Evolutionary conservation across 768 basidiomycete genomes (phyloP).

Genomic region (Dentipellis fragilis): DNA sequence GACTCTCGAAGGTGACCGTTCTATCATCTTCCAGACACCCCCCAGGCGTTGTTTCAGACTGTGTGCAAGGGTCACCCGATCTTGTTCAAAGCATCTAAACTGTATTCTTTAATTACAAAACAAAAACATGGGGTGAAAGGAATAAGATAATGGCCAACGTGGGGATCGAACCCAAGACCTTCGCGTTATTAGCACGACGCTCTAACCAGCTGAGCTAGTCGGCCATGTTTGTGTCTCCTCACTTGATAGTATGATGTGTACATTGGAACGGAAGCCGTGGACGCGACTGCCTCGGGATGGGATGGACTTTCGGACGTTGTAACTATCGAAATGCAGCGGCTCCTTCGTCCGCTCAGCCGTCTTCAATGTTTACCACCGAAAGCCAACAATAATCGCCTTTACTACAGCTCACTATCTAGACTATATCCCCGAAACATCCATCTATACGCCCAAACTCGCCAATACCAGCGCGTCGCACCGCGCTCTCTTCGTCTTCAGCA

Average conservation of each 20-base stretch:
- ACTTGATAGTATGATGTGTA: neutral
- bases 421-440: neutral
- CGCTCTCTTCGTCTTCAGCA: neutral
- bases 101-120: neutral
- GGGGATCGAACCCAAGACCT: constrained; percentile 19
- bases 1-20: neutral
- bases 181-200: constrained; percentile 71
- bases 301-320: no score
- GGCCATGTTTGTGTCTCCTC: neutral
- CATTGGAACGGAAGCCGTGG: neutral
- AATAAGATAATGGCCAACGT: constrained; percentile 11
- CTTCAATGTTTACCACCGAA: neutral
- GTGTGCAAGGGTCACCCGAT: no score
- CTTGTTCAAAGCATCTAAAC: no score
- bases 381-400: neutral
- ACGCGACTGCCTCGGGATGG: neutral
- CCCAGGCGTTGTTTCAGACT: neutral
- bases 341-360: neutral
- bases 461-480: neutral
- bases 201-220: constrained; percentile 87
- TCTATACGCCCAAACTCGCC: neutral
- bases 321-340: neutral
- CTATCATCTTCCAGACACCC: neutral
- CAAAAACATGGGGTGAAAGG: neutral
- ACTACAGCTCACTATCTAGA: neutral